These are phyloP conservation scores for Trichoderma asperellum DNA, from an alignment of 2,329 filamentous ascomycete genomes.

Conservation along the genomic window DNA sequence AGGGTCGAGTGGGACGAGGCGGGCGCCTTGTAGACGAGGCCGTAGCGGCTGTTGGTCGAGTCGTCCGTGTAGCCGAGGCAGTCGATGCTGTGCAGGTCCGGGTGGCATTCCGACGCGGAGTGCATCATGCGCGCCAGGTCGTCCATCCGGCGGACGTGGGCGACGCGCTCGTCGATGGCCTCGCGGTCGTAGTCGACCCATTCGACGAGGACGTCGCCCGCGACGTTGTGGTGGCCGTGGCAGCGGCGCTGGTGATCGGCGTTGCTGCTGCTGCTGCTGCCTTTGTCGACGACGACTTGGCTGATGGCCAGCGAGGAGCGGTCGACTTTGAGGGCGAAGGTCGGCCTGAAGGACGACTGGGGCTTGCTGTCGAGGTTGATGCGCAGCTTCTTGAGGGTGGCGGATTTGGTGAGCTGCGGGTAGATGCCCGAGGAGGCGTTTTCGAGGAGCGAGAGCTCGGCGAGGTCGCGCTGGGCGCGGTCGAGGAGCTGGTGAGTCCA, in stretches of 20 bases:
- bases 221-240: constrained; percentile 42
- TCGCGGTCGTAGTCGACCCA: constrained; percentile 52
- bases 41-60: constrained; percentile 44
- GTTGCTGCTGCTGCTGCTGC: background rate
- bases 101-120: constrained; percentile 49
- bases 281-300: background rate
- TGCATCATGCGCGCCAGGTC: constrained; percentile 54
- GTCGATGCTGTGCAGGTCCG: constrained; percentile 52
- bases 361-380: constrained; percentile 52
- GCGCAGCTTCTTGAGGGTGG: constrained; percentile 50
- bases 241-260: constrained; percentile 33
- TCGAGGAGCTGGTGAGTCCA: constrained; percentile 54
- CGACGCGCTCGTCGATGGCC: constrained; percentile 47
- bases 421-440: constrained; percentile 48
- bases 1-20: constrained; percentile 45
- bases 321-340: constrained; percentile 47
- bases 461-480: constrained; percentile 47
- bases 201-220: constrained; percentile 47
- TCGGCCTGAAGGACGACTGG: constrained; percentile 47
- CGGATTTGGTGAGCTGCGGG: constrained; percentile 48
- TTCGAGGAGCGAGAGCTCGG: constrained; percentile 49
- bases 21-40: constrained; percentile 49
- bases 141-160: constrained; percentile 50
- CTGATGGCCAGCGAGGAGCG: constrained; percentile 38
- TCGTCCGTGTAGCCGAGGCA: constrained; percentile 54